Evolutionary conservation across 2,329 filamentous ascomycete genomes (phyloP).

Genomic region (Fusarium longipes): DNA sequence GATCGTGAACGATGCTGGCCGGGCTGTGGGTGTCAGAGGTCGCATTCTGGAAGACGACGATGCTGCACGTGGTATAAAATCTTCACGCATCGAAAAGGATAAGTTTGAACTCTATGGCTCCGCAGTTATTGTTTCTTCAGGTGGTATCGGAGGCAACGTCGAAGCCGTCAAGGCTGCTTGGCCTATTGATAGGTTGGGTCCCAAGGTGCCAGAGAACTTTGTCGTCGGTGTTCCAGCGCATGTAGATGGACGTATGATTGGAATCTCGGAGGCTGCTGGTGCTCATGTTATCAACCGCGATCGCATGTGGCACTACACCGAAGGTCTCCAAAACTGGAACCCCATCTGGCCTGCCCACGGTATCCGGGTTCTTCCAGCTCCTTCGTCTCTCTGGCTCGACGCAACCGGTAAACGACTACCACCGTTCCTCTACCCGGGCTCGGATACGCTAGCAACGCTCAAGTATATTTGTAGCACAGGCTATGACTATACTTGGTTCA

Average conservation of each 20-base stretch:
- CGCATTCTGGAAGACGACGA: slow-evolving; percentile 64
- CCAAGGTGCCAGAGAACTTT: slow-evolving; percentile 65
- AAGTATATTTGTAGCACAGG: slow-evolving; percentile 70
- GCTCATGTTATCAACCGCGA: slow-evolving; percentile 69
- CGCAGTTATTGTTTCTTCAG: slow-evolving; percentile 66
- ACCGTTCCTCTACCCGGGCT: slow-evolving; percentile 66
- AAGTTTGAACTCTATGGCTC: slow-evolving; percentile 65
- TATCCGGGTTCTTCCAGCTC: slow-evolving; percentile 69
- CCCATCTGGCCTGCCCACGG: slow-evolving; percentile 71
- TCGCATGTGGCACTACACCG: slow-evolving; percentile 75
- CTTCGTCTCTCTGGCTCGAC: slow-evolving; percentile 72
- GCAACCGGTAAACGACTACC: slow-evolving; percentile 69
- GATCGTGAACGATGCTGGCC: slow-evolving; percentile 63
- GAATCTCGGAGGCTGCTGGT: slow-evolving; percentile 63
- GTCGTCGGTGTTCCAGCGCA: slow-evolving; percentile 71
- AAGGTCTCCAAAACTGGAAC: slow-evolving; percentile 71
- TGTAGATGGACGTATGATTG: slow-evolving; percentile 73
- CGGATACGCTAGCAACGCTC: slow-evolving; percentile 68
- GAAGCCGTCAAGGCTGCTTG: slow-evolving; percentile 68
- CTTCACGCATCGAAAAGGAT: slow-evolving; percentile 60
- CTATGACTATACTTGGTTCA: slow-evolving; percentile 73
- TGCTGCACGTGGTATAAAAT: slow-evolving; percentile 62
- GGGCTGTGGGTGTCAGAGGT: slow-evolving; percentile 65
- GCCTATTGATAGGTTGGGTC: slow-evolving; percentile 68
- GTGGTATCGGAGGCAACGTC: slow-evolving; percentile 71